Conservation (phyloP, 257 asterid species). For the Penstemon davidsonii region DNA sequence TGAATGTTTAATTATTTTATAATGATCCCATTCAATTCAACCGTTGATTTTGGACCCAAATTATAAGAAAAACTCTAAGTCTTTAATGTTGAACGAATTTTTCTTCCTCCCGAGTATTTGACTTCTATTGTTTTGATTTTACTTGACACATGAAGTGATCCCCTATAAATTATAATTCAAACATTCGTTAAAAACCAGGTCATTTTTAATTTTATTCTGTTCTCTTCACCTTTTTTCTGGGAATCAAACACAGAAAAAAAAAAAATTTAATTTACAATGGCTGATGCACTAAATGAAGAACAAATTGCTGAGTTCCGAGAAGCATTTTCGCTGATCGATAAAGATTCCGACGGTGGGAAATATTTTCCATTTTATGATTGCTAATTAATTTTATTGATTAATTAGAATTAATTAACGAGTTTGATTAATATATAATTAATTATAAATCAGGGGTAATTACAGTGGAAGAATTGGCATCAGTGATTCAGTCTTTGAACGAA, state of each 20-base stretch:
- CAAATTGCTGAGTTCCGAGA: slow-evolving; percentile 60
- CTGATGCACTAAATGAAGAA: slow-evolving; percentile 45
- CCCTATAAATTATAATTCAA: slow-evolving; percentile 5
- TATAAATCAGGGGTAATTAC: slow-evolving; percentile 52
- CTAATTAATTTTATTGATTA: not conserved
- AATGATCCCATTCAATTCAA: slow-evolving; percentile 28
- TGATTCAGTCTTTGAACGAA: slow-evolving; percentile 58
- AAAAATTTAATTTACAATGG: slow-evolving; percentile 32
- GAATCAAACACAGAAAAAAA: not conserved
- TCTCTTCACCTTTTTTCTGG: not conserved
- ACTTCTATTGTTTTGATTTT: slow-evolving; percentile 6
- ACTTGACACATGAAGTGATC: not conserved
- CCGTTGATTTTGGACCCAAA: slow-evolving; percentile 35
- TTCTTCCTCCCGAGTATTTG: not conserved
- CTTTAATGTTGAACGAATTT: slow-evolving; percentile 25
- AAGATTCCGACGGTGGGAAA: slow-evolving; percentile 54
- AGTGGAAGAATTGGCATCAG: slow-evolving; percentile 57
- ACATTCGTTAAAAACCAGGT: not conserved
- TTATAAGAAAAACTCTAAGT: slow-evolving; percentile 6
- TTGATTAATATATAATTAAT: too few species aligned
- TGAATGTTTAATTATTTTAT: slow-evolving; percentile 4
- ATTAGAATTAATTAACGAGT: not conserved
- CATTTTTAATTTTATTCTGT: not conserved
- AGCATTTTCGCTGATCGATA: slow-evolving; percentile 58
- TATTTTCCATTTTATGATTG: too few species aligned